phyloP scores from a whole-genome alignment of 176 grass and related monocot genomes.

The Areca catechu region DNA sequence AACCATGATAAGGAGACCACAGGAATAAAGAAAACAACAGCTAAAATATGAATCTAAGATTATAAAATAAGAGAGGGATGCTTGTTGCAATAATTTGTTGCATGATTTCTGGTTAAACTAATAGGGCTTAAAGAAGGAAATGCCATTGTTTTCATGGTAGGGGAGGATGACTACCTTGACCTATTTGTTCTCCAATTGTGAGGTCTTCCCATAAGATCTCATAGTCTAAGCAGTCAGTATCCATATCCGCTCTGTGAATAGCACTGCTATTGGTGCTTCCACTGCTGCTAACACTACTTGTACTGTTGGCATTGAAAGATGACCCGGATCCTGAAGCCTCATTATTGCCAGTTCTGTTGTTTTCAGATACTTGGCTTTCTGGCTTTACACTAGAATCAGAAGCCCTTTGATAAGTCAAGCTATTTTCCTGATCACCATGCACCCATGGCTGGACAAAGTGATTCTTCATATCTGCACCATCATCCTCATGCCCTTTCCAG shows the following conservation, averaged over 20 bases:
- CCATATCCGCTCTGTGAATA: constrained; percentile 77
- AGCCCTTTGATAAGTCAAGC: constrained; percentile 33
- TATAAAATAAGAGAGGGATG: too few species aligned
- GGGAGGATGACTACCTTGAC: constrained; percentile 68
- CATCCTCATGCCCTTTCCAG: constrained; percentile 79
- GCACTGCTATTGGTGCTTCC: constrained; percentile 77
- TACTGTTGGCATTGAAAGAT: constrained; percentile 88
- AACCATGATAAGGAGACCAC: too few species aligned
- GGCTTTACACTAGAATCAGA: constrained; percentile 36
- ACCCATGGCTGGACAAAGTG: constrained; percentile 53
- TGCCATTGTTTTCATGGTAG: too few species aligned
- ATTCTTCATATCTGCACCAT: constrained; percentile 44
- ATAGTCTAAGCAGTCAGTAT: constrained; percentile 92
- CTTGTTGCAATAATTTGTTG: too few species aligned
- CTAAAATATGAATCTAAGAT: too few species aligned
- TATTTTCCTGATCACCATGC: constrained; percentile 62
- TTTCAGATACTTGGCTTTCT: constrained; percentile 38
- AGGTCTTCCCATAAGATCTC: constrained; percentile 99
- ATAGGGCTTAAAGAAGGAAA: too few species aligned
- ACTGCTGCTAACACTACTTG: constrained; percentile 86
- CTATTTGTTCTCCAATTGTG: constrained; percentile 80
- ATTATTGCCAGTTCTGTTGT: constrained; percentile 41
- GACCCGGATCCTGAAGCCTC: constrained; percentile 79
- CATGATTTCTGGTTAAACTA: too few species aligned
- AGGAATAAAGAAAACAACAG: too few species aligned